phyloP scores from a whole-genome alignment of 805 yeast species.

The Lipomyces yamanashiensis region DNA sequence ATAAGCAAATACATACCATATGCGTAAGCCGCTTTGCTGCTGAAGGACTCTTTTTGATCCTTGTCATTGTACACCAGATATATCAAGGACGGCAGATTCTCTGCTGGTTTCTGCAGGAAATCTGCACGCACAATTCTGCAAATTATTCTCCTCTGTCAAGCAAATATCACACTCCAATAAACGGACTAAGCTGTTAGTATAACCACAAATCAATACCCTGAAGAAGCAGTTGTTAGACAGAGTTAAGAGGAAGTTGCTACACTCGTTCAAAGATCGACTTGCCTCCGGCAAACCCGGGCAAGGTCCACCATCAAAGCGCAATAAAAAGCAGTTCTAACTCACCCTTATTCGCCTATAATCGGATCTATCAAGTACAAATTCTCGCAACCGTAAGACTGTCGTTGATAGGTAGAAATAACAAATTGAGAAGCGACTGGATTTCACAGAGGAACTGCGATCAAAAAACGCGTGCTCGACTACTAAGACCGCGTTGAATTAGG shows the following conservation, averaged over 20 bases:
- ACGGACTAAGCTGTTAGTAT: neutral
- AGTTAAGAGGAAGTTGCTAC: neutral
- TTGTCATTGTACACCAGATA: conserved; percentile 18
- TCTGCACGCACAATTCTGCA: neutral
- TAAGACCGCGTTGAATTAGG: too few relatives aligned
- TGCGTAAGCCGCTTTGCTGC: conserved; percentile 32
- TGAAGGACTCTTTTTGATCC: conserved; percentile 31
- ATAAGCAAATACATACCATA: conserved; percentile 22
- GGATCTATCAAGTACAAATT: too few relatives aligned
- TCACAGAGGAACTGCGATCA: too few relatives aligned
- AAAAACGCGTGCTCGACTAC: too few relatives aligned
- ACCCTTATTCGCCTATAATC: too few relatives aligned
- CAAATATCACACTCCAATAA: neutral
- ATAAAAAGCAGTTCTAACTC: too few relatives aligned
- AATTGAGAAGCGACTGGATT: too few relatives aligned
- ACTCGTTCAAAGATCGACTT: too few relatives aligned
- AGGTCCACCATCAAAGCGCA: too few relatives aligned
- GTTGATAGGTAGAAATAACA: too few relatives aligned
- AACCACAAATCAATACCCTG: neutral
- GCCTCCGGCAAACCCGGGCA: too few relatives aligned
- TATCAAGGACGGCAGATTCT: neutral
- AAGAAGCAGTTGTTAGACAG: neutral
- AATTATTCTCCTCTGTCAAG: neutral
- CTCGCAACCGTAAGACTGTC: too few relatives aligned
- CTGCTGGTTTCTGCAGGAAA: neutral